Evolutionary conservation across 2,329 filamentous ascomycete species (phyloP).

Genomic region (Coleophoma eucalyptorum): DNA sequence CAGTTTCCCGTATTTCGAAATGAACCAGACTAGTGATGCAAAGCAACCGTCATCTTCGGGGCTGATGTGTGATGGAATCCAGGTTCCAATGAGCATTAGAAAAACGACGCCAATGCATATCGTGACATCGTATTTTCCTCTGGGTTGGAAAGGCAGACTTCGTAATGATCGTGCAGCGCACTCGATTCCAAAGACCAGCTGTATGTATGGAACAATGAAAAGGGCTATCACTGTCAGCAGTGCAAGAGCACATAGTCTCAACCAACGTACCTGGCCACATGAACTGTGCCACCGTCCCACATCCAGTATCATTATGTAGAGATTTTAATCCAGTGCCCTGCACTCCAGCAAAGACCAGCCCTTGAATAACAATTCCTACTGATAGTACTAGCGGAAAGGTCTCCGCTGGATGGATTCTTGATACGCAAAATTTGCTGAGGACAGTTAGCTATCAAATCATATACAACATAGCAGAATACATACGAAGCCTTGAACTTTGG

Average conservation of each 20-base stretch:
- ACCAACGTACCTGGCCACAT: slow-evolving; percentile 52
- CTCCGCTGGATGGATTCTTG: slow-evolving; percentile 29
- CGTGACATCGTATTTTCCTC: slow-evolving; percentile 55
- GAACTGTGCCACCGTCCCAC: slow-evolving; percentile 49
- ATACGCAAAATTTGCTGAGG: slow-evolving; percentile 27
- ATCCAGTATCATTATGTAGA: slow-evolving; percentile 45
- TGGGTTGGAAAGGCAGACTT: slow-evolving; percentile 51
- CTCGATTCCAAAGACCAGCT: slow-evolving; percentile 63
- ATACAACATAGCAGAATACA: slow-evolving; percentile 30
- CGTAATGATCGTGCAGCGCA: slow-evolving; percentile 51
- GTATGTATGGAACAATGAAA: slow-evolving; percentile 63
- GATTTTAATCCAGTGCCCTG: slow-evolving; percentile 52
- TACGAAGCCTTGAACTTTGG: slow-evolving; percentile 35
- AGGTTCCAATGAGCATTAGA: slow-evolving; percentile 49
- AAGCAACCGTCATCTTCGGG: slow-evolving; percentile 59
- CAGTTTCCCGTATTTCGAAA: slow-evolving; percentile 55
- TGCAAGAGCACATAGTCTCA: background rate
- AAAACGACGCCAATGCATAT: slow-evolving; percentile 51
- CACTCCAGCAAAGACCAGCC: slow-evolving; percentile 50
- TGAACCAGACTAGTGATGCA: slow-evolving; percentile 64
- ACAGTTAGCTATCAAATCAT: slow-evolving; percentile 27
- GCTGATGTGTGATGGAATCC: slow-evolving; percentile 53
- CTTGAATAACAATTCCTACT: slow-evolving; percentile 53
- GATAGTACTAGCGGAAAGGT: slow-evolving; percentile 52
- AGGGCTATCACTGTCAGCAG: slow-evolving; percentile 46